Evolutionary conservation across 1,284 basidiomycete species (phyloP), one percentile per base, ranked within the genome.

Genomic region (Cryptococcus hybrid): DNA sequence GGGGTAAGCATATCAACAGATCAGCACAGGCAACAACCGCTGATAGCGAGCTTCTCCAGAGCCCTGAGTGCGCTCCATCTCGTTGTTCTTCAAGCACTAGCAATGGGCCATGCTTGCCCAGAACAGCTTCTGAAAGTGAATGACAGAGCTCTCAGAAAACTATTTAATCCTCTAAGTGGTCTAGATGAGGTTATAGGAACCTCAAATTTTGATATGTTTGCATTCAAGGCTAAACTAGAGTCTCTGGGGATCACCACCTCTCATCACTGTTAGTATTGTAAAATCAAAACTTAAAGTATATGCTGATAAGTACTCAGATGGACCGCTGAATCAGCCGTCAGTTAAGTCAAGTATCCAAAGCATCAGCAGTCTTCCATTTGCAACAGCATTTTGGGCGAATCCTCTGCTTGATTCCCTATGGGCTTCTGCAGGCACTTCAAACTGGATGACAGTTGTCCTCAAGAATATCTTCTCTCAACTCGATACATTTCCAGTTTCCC

Each of bases 1-100:
- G 55, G 75, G 78, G 75, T 73, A 46, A 65, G 73, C 63, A 11
- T 18, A 15, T 12, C 6, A 6, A 30, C 39, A 39, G 9, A 38
- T 37, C 13, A 35, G 13, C 7, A 9, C 56, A 76, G 71, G 4
- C 55, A 66, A 3, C 56, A 75, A 9, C 74, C 75, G 0, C 18
- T 18, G 18, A 18, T 18, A 18, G 18, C 18, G 18, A 18, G 18
- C 18, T 18, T 18, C 18, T 18, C 18, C 18, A 18, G 18, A 18
- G 18, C 18, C 18, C 18, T 18, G 18, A 18, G 18, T 18, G 68
- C 68, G 0, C 54, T 73, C n/a, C 71, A 76, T 54, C 67, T 78
- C 8, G 68, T 76, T 46, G 74, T 76, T 0, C 64, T 78, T 5
- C 74, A 77, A 51, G 67, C 64, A 5, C 62, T 78, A 4, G 60